Base-by-base conservation (phyloP, 345 rosid genomes). In the Kandelia obovata region DNA sequence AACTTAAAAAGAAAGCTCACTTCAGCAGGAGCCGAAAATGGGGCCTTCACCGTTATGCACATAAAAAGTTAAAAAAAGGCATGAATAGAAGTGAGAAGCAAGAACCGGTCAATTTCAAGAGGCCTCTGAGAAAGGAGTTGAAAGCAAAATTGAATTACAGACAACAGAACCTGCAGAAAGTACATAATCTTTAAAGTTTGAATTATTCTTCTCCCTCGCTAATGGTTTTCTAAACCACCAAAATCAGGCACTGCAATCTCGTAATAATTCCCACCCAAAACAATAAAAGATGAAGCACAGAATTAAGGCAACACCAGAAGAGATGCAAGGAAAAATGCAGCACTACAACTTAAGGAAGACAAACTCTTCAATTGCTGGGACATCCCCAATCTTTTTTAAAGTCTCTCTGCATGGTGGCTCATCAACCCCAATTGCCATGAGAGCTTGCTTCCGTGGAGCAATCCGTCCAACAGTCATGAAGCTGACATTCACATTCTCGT, bases 381-480 rank as follows among this genome's bases (percentile, higher is more conserved):
- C 73, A 2, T 85, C 89, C 0, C 94, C 96, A 11, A 90, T 90
- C 77, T 61, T 90, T 81, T 84, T 84, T 57, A 87, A 52, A 27
- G 79, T 63, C 68, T 85, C 85, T 32, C 78, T 79, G 66, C 83
- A 80, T 11, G 93, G 97, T 56, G 79, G 86, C 3, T 90, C 96
- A 27, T 88, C 96, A 0, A 91, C 91, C 20, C 95, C 94, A 30
- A 91, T 91, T 3, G 92, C 96, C 92, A 88, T 91, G 46, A 91
- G 83, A 0, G 96, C 96, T 31, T 91, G 94, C 78, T 87, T 91
- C 64, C 95, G 65, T 0, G 95, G 92, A 39, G 97, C 92, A 4
- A 88, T 80, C 83, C 97, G 85, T 5, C 95, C 97, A n/a, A 88
- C 97, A 9, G 89, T 91, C 94, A 87, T 88, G 81, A 90, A 90